Evolutionary conservation across 2,329 filamentous ascomycete species (phyloP), one percentile per base, ranked within the genome.

Genomic region (Huntiella bhutanensis): DNA sequence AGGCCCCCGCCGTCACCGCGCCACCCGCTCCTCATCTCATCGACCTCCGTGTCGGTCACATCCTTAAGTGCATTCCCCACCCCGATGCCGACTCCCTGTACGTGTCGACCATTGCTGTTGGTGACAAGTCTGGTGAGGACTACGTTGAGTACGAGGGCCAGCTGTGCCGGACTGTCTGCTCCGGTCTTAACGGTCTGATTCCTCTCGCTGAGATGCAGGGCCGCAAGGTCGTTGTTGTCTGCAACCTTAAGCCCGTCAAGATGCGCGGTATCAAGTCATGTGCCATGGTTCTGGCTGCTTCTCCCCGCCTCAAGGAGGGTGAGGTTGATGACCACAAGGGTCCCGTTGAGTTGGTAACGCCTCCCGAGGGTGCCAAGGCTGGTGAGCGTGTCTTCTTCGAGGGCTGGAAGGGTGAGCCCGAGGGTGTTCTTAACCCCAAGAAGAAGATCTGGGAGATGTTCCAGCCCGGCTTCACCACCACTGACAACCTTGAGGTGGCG

Each of bases 391-490:
- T 96, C 44, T 87, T 71, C 70, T 98, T 98, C 59, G 83, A 96
- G 60, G 91, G 91, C 41, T 98, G 84, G 79, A 72, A 84, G 62
- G 87, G 85, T 50, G 82, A 93, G 69, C 86, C 91, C 0, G 91
- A 98, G 71, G 80, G 80, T 52, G 76, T 88, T 44, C 72, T 98
- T 49, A 98, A 96, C 71, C 91, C 91, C 49, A 98, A 98, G 80
- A 98, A 96, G 78, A 96, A 96, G 78, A 69, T 96, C 51, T 96
- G 88, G 87, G 91, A 98, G 71, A 84, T 73, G 7, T 84, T 94
- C 65, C 88, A 96, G 70, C 86, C 87, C 1, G 91, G 88, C 0
- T 96, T 96, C 66, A 93, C 83, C 28, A 98, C 88, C 5, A 93
- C 81, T 1, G 80, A 80, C 5, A 64, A 62, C 41, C 69, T 88